Evolutionary conservation across 257 asterid genomes (phyloP).

Genomic region (Handroanthus guayacan): DNA sequence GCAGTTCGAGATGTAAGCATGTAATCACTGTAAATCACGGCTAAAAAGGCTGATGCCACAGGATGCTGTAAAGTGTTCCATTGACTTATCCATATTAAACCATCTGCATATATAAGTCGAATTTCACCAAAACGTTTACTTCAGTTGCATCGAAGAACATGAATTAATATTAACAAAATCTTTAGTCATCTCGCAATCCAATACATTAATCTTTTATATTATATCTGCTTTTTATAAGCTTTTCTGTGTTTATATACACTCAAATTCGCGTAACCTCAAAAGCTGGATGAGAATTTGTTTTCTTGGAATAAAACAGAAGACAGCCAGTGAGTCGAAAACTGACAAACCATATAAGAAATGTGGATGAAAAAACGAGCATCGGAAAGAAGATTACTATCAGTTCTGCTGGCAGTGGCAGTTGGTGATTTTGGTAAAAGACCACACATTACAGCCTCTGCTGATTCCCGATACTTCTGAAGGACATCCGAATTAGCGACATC

Average conservation of each 20-base stretch:
- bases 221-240: neutral
- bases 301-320: neutral
- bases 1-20: slow-evolving; percentile 89
- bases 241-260: neutral
- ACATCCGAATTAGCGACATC: slow-evolving; percentile 56
- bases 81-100: slow-evolving; percentile 83
- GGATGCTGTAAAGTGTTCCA: slow-evolving; percentile 98
- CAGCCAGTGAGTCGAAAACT: neutral
- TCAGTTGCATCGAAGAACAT: neutral
- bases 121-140: slow-evolving; percentile 24
- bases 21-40: slow-evolving; percentile 82
- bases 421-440: slow-evolving; percentile 93
- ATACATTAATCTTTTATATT: neutral
- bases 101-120: slow-evolving; percentile 58
- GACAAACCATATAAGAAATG: neutral
- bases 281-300: neutral
- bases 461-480: slow-evolving; percentile 66
- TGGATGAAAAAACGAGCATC: neutral
- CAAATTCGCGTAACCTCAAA: neutral
- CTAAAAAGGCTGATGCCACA: slow-evolving; percentile 89
- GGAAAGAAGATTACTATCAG: slow-evolving; percentile 56
- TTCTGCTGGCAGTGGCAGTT: slow-evolving; percentile 86
- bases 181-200: neutral
- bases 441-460: slow-evolving; percentile 99
- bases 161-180: neutral